phyloP scores from a whole-genome alignment of 2,329 filamentous ascomycete species.

The Nothophoma quercina region DNA sequence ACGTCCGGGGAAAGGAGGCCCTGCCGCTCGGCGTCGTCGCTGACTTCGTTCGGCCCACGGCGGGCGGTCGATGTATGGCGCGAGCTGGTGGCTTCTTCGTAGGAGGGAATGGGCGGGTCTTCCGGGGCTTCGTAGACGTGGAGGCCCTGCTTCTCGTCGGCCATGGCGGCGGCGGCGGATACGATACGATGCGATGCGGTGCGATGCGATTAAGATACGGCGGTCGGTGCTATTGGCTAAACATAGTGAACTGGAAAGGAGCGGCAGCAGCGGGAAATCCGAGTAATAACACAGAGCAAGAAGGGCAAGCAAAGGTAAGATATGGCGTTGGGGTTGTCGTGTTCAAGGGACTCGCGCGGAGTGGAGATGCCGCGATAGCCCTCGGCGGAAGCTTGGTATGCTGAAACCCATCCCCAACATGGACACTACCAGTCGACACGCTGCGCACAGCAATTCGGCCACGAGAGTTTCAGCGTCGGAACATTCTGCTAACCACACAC shows the following conservation, averaged over 20 bases:
- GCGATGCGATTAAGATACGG: neutral
- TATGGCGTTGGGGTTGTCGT: constrained; percentile 5
- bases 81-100: constrained; percentile 79
- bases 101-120: constrained; percentile 77
- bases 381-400: constrained; percentile 17
- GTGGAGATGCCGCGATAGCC: constrained; percentile 9
- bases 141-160: constrained; percentile 46
- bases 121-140: constrained; percentile 53
- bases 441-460: neutral
- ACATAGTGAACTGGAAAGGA: constrained; percentile 4
- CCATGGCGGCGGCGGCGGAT: constrained; percentile 36
- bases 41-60: constrained; percentile 65
- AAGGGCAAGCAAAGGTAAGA: constrained; percentile 1
- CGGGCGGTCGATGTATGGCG: constrained; percentile 57
- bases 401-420: constrained; percentile 21
- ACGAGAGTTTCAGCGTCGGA: neutral
- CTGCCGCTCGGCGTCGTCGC: constrained; percentile 77
- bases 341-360: constrained; percentile 16
- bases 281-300: constrained; percentile 8
- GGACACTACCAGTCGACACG: too few relatives aligned
- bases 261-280: constrained; percentile 4
- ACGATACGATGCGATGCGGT: constrained; percentile 21
- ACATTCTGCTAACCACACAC: neutral
- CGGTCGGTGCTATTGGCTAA: constrained; percentile 8
- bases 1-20: constrained; percentile 70